Base-by-base conservation (phyloP, 75 land plant genomes). In the Adiantum capillusveneris region DNA sequence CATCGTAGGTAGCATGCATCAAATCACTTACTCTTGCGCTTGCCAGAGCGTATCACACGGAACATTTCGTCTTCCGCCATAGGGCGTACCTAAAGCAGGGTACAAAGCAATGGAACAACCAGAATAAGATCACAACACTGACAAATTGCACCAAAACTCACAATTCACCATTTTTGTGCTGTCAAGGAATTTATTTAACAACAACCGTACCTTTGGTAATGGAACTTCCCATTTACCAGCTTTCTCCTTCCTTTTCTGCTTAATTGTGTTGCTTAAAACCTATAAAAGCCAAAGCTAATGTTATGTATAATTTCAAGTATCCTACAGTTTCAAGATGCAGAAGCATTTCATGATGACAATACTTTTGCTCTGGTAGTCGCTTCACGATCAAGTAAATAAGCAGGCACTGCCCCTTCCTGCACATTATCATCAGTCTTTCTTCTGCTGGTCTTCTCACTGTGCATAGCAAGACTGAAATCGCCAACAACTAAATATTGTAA, bases 221-320 rank as follows among this genome's bases (percentile, higher is more conserved):
- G 98, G 98, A 53, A 94, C 98, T 29, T 94, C 95, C 98, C 98
- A 94, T 71, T 89, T 94, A 26, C 98, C 98, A 65, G 98, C 98
- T 51, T 86, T 94, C 64, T 94, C 98, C 65, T 94, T 94, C 60
- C 98, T 79, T 71, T 94, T 94, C 69, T 94, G 98, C 76, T 94
- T 94, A 22, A 94, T 80, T 7, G 96, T 86, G 53, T 94, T 94
- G 79, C 98, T 94, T 11, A 94, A 71, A 51, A 86, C 79, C 98
- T 93, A 49, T 26, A 1, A 25, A 55, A n/a, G n/a, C n/a, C n/a
- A n/a, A n/a, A n/a, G n/a, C n/a, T n/a, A n/a, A n/a, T n/a, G n/a
- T n/a, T n/a, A n/a, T n/a, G n/a, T n/a, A n/a, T n/a, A n/a, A n/a
- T n/a, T n/a, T n/a, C n/a, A n/a, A n/a, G n/a, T n/a, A 51, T 51